phyloP scores from a whole-genome alignment of 2,329 filamentous ascomycete genomes.

The Zasmidium cellare region DNA sequence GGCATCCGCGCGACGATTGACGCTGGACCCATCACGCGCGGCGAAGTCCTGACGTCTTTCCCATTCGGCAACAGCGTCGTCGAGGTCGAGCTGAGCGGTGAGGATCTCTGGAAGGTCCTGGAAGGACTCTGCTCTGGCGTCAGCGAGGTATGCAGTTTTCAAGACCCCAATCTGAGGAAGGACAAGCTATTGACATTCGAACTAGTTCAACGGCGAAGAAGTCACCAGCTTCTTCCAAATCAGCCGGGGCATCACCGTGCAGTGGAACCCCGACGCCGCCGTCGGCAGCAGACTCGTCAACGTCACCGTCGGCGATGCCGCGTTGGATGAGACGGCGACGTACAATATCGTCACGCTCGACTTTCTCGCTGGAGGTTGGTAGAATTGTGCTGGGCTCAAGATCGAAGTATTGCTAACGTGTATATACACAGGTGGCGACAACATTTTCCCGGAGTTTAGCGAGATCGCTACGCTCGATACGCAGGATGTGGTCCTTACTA shows the following conservation, averaged over 20 bases:
- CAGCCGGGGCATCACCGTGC: slow-evolving; percentile 56
- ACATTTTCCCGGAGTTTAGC: slow-evolving; percentile 50
- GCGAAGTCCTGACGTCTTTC: slow-evolving; percentile 64
- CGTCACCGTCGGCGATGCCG: slow-evolving; percentile 52
- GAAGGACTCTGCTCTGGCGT: slow-evolving; percentile 59
- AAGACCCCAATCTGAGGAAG: too few species aligned
- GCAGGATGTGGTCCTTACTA: slow-evolving; percentile 55
- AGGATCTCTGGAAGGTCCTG: slow-evolving; percentile 57
- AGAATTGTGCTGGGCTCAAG: not conserved
- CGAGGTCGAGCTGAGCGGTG: slow-evolving; percentile 55
- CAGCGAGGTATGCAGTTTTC: slow-evolving; percentile 47
- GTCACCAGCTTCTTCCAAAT: slow-evolving; percentile 64
- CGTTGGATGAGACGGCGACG: slow-evolving; percentile 47
- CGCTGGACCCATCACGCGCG: slow-evolving; percentile 60
- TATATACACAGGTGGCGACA: slow-evolving; percentile 57
- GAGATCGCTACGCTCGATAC: slow-evolving; percentile 53
- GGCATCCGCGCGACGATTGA: slow-evolving; percentile 66
- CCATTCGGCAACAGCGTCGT: slow-evolving; percentile 67
- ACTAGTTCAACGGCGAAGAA: slow-evolving; percentile 47
- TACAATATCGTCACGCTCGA: slow-evolving; percentile 65
- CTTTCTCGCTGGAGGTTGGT: slow-evolving; percentile 56
- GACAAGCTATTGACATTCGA: too few species aligned
- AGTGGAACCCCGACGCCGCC: slow-evolving; percentile 56
- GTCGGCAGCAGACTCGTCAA: slow-evolving; percentile 55
- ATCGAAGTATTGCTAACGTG: not conserved